Evolutionary conservation across 73 alveolate species (phyloP).

Genomic region (Stentor coeruleus): DNA sequence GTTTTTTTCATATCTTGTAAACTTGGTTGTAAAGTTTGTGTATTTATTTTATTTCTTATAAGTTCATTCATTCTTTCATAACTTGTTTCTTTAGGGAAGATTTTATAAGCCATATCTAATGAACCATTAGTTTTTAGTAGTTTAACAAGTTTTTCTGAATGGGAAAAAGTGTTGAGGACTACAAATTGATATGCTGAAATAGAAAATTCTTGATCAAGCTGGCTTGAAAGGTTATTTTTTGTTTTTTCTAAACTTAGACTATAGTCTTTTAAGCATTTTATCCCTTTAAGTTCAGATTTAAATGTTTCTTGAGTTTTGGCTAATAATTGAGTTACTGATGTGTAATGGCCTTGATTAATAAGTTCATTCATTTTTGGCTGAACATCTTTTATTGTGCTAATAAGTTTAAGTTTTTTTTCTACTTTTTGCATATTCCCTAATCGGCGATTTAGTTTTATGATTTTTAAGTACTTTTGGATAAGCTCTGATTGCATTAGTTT

Average conservation of each 20-base stretch:
- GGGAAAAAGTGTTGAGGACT: background rate
- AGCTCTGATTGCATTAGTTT: background rate
- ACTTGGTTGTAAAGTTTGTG: background rate
- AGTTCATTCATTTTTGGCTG: background rate
- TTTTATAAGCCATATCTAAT: background rate
- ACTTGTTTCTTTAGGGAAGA: background rate
- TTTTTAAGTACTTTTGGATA: background rate
- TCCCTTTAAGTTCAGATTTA: background rate
- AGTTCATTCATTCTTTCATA: background rate
- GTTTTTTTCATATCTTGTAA: background rate
- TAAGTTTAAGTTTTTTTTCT: background rate
- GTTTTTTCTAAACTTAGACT: background rate
- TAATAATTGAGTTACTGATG: conserved; percentile 14
- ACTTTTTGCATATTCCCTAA: conserved; percentile 2
- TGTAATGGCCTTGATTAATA: background rate
- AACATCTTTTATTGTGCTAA: background rate
- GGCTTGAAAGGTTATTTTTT: background rate
- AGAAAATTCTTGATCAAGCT: background rate
- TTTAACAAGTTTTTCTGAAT: conserved; percentile 1
- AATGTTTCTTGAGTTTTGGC: conserved; percentile 10
- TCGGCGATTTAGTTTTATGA: background rate
- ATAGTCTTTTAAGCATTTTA: background rate
- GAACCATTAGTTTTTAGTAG: background rate
- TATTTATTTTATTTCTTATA: background rate
- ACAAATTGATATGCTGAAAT: background rate